Conservation (phyloP, 257 asterid species). For the Solanum ahanhuiri region DNA sequence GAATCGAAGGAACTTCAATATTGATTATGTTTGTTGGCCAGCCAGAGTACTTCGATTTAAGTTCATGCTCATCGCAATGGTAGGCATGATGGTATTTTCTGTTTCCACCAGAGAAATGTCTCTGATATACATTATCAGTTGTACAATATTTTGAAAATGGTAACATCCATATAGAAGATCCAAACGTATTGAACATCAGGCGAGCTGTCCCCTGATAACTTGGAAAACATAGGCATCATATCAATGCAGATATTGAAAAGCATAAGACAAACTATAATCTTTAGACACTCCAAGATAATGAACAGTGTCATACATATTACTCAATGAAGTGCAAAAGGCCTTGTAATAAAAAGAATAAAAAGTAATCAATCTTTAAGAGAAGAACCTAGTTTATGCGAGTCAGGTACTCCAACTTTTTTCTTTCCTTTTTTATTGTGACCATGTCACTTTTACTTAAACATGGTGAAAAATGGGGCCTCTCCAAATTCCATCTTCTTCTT, state of each 20-base stretch:
- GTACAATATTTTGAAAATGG: constrained; percentile 90
- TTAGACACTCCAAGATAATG: background rate
- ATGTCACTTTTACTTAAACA: background rate
- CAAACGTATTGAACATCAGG: constrained; percentile 92
- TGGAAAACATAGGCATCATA: constrained; percentile 23
- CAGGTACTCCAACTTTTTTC: background rate
- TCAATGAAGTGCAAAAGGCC: background rate
- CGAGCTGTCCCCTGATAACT: constrained; percentile 99
- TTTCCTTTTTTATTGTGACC: background rate
- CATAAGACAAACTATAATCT: constrained; percentile 7
- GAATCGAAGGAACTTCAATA: constrained; percentile 70
- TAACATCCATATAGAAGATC: constrained; percentile 90
- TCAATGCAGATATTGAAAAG: constrained; percentile 14
- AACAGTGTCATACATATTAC: background rate
- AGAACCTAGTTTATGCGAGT: background rate
- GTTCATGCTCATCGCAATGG: constrained; percentile 65
- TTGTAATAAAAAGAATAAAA: background rate
- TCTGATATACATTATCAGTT: constrained; percentile 59
- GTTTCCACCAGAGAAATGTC: constrained; percentile 58
- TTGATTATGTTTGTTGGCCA: constrained; percentile 95
- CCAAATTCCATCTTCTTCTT: background rate
- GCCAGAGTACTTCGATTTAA: constrained; percentile 70
- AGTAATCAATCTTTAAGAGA: background rate
- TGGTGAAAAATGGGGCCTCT: background rate
- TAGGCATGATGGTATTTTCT: constrained; percentile 48